Evolutionary conservation across 1,284 basidiomycete genomes (phyloP).

Genomic region (Fistulina hepatica): DNA sequence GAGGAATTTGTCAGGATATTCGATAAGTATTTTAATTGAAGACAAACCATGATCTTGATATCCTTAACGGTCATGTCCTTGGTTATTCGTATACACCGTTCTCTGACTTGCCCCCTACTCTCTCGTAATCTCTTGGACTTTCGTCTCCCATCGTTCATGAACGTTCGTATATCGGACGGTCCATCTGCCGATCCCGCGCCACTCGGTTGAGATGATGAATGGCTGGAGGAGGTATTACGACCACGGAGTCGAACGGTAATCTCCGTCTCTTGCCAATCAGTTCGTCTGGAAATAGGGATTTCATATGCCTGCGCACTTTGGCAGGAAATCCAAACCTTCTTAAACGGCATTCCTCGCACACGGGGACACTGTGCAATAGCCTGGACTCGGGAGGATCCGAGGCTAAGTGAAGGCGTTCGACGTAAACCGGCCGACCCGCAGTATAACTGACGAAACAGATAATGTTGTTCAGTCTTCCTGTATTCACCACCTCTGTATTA

Average conservation of each 20-base stretch:
- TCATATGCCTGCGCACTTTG: constrained; percentile 6
- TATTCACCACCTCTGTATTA: too few relatives aligned
- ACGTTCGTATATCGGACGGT: too few relatives aligned
- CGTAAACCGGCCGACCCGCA: constrained; percentile 42
- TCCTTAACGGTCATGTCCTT: constrained; percentile 65
- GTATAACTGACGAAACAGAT: constrained; percentile 42
- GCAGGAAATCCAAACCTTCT: constrained; percentile 35
- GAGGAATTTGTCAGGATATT: constrained; percentile 6
- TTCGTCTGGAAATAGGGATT: constrained; percentile 27
- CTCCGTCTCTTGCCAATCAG: constrained; percentile 39
- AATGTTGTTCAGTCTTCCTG: too few relatives aligned
- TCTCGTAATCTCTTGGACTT: constrained; percentile 60
- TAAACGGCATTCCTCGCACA: constrained; percentile 52
- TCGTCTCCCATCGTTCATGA: constrained; percentile 25
- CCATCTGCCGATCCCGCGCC: too few relatives aligned
- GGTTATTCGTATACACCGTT: constrained; percentile 40
- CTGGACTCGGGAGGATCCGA: too few relatives aligned
- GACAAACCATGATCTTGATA: constrained; percentile 57
- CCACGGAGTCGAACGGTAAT: constrained; percentile 35
- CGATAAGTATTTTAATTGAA: neutral
- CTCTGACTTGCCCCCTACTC: constrained; percentile 37
- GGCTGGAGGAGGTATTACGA: too few relatives aligned
- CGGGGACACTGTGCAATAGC: constrained; percentile 38
- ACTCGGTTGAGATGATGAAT: too few relatives aligned
- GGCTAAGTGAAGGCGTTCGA: too few relatives aligned